These are phyloP conservation scores for Hypoxylon intermedium DNA, from an alignment of 495 filamentous ascomycete genomes.

Conservation along the genomic window DNA sequence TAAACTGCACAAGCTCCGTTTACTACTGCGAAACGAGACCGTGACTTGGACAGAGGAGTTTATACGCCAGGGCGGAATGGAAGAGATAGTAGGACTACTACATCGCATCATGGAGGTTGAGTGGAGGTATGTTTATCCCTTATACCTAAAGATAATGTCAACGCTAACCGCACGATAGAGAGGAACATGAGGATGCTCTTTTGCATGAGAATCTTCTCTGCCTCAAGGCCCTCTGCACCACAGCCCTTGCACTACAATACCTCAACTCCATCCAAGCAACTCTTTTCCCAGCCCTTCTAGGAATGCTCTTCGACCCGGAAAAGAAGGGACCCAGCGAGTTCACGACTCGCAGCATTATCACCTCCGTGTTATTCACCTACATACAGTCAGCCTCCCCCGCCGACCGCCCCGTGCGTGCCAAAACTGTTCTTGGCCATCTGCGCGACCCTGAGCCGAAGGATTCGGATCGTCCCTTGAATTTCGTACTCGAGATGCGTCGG, in stretches of 20 bases:
- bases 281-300: slow-evolving; percentile 85
- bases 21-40: slow-evolving; percentile 91
- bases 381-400: slow-evolving; percentile 64
- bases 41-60: slow-evolving; percentile 94
- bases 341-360: slow-evolving; percentile 86
- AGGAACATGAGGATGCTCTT: slow-evolving; percentile 94
- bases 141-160: slow-evolving; percentile 22
- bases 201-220: slow-evolving; percentile 93
- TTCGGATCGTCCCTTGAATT: slow-evolving; percentile 75
- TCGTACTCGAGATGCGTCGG: slow-evolving; percentile 87
- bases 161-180: slow-evolving; percentile 58
- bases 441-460: slow-evolving; percentile 80
- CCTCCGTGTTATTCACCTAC: slow-evolving; percentile 84
- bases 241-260: slow-evolving; percentile 78
- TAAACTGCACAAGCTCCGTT: slow-evolving; percentile 87
- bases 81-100: slow-evolving; percentile 83
- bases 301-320: slow-evolving; percentile 93
- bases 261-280: slow-evolving; percentile 78
- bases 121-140: slow-evolving; percentile 76
- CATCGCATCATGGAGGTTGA: slow-evolving; percentile 92
- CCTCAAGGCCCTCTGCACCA: slow-evolving; percentile 93
- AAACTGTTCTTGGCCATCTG: slow-evolving; percentile 75
- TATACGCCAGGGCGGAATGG: slow-evolving; percentile 87
- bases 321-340: slow-evolving; percentile 97
- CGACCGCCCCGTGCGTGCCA: slow-evolving; percentile 67